Evolutionary conservation across 345 rosid genomes (phyloP).

Genomic region (Populus tremula): DNA sequence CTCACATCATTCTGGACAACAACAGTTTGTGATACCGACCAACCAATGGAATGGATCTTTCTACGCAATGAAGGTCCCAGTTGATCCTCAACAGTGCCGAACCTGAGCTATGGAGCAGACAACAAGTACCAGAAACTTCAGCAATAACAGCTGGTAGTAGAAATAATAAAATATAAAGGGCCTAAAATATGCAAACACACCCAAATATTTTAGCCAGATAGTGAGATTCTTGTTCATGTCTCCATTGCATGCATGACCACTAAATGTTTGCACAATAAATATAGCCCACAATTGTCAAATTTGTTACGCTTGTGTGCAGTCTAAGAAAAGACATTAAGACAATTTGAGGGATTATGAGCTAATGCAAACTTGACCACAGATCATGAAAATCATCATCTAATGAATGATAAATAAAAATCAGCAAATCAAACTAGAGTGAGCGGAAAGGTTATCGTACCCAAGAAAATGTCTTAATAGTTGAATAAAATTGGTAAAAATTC

Average conservation of each 20-base stretch:
- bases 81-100: constrained; percentile 89
- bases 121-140: constrained; percentile 34
- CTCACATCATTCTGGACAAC: constrained; percentile 85
- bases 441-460: neutral
- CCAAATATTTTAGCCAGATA: neutral
- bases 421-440: neutral
- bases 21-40: constrained; percentile 62
- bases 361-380: neutral
- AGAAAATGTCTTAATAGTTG: neutral
- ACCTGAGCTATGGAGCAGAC: constrained; percentile 99
- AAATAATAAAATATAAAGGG: neutral
- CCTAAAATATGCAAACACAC: neutral
- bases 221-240: neutral
- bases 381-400: neutral
- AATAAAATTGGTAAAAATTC: neutral
- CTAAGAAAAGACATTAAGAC: neutral
- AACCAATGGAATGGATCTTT: constrained; percentile 77
- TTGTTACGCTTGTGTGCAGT: neutral
- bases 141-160: constrained; percentile 6
- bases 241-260: neutral
- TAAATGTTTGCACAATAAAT: neutral
- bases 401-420: neutral
- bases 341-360: neutral
- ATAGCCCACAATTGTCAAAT: neutral
- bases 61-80: constrained; percentile 66